These are phyloP conservation scores for Sarocladium kiliense DNA, from an alignment of 2,329 filamentous ascomycete genomes.

Conservation along the genomic window DNA sequence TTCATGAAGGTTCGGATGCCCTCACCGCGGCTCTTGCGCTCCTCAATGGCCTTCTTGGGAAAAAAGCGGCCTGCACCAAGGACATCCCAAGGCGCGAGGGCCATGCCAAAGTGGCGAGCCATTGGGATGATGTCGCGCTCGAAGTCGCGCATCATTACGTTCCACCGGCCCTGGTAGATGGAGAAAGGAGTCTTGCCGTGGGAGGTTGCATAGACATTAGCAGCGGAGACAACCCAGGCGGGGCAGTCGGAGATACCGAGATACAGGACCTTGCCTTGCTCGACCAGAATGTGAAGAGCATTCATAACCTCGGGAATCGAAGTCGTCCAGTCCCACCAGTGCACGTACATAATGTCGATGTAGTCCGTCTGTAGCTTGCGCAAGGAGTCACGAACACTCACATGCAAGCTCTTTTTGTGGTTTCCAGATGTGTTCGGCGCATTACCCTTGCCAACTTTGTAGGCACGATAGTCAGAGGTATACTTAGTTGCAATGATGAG, in stretches of 20 bases:
- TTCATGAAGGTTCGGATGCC: constrained; percentile 3
- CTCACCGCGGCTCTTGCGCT: constrained; percentile 4
- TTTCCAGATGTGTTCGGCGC: constrained; percentile 34
- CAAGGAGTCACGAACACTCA: constrained; percentile 33
- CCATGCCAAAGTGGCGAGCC: constrained; percentile 27
- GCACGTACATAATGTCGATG: constrained; percentile 25
- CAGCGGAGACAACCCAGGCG: constrained; percentile 21
- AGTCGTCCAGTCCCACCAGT: constrained; percentile 21
- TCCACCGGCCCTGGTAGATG: constrained; percentile 23
- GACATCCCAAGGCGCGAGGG: constrained; percentile 45
- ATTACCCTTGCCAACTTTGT: constrained; percentile 24
- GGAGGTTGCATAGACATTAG: constrained; percentile 21
- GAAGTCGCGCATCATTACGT: constrained; percentile 17
- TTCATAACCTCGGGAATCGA: constrained; percentile 22
- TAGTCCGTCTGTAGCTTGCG: constrained; percentile 31
- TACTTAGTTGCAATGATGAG: constrained; percentile 45
- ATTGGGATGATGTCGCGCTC: constrained; percentile 24
- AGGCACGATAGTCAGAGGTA: constrained; percentile 31
- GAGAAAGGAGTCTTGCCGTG: constrained; percentile 19
- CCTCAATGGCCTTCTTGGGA: constrained; percentile 24
- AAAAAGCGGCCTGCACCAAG: constrained; percentile 36
- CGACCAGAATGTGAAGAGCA: constrained; percentile 19
- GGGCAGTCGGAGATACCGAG: constrained; percentile 23
- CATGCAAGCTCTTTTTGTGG: constrained; percentile 27
- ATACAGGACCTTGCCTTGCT: constrained; percentile 21